A percentile compares a stretch with the other conserved stretches of the same genome.
These are phyloP conservation scores for Picochlorum sp. DNA, from an alignment of 139 green algal species.

Conservation along the genomic window DNA sequence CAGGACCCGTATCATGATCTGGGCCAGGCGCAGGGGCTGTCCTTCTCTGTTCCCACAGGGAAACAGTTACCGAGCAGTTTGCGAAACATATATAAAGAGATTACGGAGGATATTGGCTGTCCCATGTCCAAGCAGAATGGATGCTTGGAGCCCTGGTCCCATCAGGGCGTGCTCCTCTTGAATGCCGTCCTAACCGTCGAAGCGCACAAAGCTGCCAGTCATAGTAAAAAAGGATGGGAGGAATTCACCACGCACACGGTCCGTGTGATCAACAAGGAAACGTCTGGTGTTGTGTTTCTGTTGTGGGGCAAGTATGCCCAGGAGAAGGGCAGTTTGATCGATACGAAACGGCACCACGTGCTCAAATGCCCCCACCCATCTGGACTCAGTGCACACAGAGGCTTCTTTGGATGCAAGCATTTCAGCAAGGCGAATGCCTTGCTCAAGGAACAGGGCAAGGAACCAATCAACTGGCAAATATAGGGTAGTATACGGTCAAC, in stretches of 20 bases:
- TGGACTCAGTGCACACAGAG: constrained; percentile 54
- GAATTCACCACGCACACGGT: constrained; percentile 81
- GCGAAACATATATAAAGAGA: constrained; percentile 83
- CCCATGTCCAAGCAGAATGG: constrained; percentile 48
- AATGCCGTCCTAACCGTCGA: constrained; percentile 91
- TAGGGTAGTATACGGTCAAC: neutral
- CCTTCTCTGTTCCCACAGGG: constrained; percentile 82
- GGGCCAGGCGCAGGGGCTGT: constrained; percentile 89
- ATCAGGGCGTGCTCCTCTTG: constrained; percentile 80
- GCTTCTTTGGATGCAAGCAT: constrained; percentile 84
- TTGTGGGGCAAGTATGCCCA: constrained; percentile 81
- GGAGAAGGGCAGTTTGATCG: constrained; percentile 34
- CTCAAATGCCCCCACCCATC: constrained; percentile 62
- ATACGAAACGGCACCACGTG: constrained; percentile 53
- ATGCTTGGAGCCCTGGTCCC: constrained; percentile 48
- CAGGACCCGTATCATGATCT: constrained; percentile 90
- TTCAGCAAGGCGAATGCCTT: constrained; percentile 71
- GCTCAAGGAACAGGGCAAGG: constrained; percentile 49
- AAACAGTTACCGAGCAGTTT: constrained; percentile 53
- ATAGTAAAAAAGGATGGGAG: constrained; percentile 88
- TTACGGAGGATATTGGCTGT: constrained; percentile 54
- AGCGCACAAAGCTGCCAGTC: constrained; percentile 66
- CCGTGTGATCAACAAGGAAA: constrained; percentile 42
- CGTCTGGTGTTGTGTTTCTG: constrained; percentile 76
- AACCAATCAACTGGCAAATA: constrained; percentile 75